Percentiles rank a stretch among this genome's conserved stretches.
Evolutionary conservation across 129 eudicot species (phyloP).

Genomic region (Calendula officinalis): DNA sequence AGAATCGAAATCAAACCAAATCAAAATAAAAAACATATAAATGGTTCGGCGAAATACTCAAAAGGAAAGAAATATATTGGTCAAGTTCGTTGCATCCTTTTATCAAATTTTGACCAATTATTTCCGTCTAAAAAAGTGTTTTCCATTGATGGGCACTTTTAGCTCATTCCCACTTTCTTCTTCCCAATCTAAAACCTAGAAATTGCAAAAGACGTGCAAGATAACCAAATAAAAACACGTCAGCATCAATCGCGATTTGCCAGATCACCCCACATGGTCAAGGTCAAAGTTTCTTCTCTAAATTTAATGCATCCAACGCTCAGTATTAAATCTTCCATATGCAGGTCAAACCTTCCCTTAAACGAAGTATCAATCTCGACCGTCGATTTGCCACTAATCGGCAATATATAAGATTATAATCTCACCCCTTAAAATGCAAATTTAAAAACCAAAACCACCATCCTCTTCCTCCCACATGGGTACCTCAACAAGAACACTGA

Average conservation of each 20-base stretch:
- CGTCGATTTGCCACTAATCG: constrained; percentile 1
- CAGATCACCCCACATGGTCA: background rate
- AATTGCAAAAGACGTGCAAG: background rate
- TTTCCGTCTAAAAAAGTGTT: too few species aligned
- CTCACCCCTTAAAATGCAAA: background rate
- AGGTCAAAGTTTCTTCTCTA: background rate
- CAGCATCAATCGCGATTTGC: constrained; percentile 3
- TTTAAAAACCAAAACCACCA: background rate
- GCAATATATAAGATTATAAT: constrained; percentile 5
- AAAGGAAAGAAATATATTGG: too few species aligned
- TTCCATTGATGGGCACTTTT: too few species aligned
- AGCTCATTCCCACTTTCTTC: too few species aligned
- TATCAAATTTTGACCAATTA: too few species aligned
- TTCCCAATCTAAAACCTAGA: too few species aligned
- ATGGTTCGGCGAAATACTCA: too few species aligned
- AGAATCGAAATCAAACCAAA: too few species aligned
- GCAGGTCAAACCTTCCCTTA: background rate
- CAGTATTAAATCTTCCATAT: background rate
- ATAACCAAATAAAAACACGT: background rate
- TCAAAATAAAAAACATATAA: too few species aligned
- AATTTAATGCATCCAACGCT: constrained; percentile 8
- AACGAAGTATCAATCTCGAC: constrained; percentile 3
- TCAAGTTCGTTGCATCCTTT: too few species aligned
- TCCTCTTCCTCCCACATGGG: constrained; percentile 19
- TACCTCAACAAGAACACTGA: constrained; percentile 30